Conservation (phyloP, 192 early-diverging fungal genomes). For the Gamsiella multidivaricata region DNA sequence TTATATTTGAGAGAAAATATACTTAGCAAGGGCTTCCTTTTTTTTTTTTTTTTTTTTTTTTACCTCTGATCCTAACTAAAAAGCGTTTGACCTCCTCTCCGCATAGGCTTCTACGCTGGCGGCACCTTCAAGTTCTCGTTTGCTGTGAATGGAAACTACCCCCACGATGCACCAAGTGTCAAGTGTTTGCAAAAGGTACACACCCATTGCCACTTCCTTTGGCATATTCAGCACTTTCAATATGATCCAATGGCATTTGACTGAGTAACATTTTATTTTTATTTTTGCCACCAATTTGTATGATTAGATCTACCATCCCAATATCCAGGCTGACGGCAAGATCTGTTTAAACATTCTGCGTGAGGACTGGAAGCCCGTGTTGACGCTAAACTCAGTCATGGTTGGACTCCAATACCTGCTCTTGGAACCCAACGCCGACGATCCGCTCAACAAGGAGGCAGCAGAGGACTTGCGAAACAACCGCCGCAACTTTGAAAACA, state of each 20-base stretch:
- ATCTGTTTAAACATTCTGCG: conserved; percentile 97
- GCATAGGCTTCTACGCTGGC: conserved; percentile 82
- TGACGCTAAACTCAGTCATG: conserved; percentile 90
- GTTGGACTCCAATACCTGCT: conserved; percentile 94
- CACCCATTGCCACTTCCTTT: too few relatives aligned
- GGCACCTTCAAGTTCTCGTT: conserved; percentile 88
- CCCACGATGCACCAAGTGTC: conserved; percentile 95
- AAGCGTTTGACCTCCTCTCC: conserved; percentile 16
- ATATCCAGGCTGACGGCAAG: conserved; percentile 96
- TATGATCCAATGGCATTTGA: too few relatives aligned
- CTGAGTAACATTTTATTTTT: background rate
- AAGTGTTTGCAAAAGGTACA: conserved; percentile 86
- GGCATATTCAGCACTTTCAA: background rate
- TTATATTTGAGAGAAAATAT: too few relatives aligned
- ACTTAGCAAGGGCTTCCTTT: background rate
- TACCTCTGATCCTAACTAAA: background rate
- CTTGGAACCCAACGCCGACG: conserved; percentile 94
- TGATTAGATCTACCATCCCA: conserved; percentile 93
- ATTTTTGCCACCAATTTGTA: conserved; percentile 8
- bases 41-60: conserved; percentile 7
- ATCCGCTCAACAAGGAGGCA: conserved; percentile 98
- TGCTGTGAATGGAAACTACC: conserved; percentile 87
- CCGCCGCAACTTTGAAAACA: conserved; percentile 74
- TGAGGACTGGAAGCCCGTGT: conserved; percentile 99
- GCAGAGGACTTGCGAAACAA: conserved; percentile 83